Evolutionary conservation across 2,329 filamentous ascomycete genomes (phyloP).

Genomic region (Tolypocladium ovalisporum): DNA sequence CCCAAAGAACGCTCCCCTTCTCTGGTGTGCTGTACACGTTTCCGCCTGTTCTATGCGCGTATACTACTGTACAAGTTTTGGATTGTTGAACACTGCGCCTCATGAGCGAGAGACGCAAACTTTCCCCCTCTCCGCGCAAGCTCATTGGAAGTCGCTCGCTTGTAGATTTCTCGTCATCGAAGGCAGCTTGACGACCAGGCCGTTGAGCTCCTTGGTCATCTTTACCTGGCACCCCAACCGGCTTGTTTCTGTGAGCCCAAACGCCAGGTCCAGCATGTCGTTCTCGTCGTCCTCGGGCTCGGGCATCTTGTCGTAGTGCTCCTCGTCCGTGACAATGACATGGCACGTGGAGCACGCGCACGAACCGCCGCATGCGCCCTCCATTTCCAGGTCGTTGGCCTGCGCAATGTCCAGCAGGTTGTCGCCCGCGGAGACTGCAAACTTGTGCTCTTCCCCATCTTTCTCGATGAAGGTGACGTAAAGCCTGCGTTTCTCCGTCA

Average conservation of each 20-base stretch:
- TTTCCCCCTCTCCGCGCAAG: background rate
- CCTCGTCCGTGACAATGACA: slow-evolving; percentile 67
- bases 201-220: slow-evolving; percentile 86
- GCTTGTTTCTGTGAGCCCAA: slow-evolving; percentile 77
- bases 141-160: slow-evolving; percentile 69
- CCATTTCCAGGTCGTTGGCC: slow-evolving; percentile 93
- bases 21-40: background rate
- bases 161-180: slow-evolving; percentile 94
- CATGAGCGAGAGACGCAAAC: background rate
- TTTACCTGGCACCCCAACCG: slow-evolving; percentile 80
- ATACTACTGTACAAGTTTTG: slow-evolving; percentile 1
- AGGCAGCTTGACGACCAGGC: slow-evolving; percentile 73
- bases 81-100: background rate
- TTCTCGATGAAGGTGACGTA: slow-evolving; percentile 92
- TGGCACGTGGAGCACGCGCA: slow-evolving; percentile 92
- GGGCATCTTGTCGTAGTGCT: slow-evolving; percentile 66
- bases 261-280: slow-evolving; percentile 85
- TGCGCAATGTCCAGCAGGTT: slow-evolving; percentile 94
- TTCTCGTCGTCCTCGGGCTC: slow-evolving; percentile 74
- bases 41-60: background rate
- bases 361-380: slow-evolving; percentile 90
- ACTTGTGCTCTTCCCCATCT: slow-evolving; percentile 62
- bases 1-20: background rate
- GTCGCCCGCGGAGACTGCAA: slow-evolving; percentile 75
- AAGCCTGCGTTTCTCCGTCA: slow-evolving; percentile 41